phyloP scores from a whole-genome alignment of 768 basidiomycete species.

The Tricholoma flavovirens region DNA sequence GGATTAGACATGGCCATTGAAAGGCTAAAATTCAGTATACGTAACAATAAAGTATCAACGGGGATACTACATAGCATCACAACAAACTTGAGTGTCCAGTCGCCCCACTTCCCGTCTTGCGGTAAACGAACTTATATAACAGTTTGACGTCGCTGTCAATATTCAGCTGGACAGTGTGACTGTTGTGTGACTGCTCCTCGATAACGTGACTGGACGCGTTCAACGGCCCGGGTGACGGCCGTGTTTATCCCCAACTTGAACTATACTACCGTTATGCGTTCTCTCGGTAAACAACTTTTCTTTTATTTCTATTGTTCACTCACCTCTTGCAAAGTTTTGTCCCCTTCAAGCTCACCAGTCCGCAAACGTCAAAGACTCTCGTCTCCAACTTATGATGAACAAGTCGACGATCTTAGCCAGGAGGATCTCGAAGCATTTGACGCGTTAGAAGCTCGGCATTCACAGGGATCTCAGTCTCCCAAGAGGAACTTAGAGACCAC shows the following conservation, averaged over 20 bases:
- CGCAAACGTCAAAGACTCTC: conserved; percentile 59
- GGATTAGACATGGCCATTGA: not conserved
- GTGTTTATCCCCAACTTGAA: too few relatives aligned
- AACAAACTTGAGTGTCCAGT: not conserved
- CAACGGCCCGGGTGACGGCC: too few relatives aligned
- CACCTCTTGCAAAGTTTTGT: conserved; percentile 13
- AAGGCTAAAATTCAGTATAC: not conserved
- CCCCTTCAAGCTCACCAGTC: conserved; percentile 36
- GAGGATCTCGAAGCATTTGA: conserved; percentile 54
- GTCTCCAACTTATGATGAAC: conserved; percentile 59
- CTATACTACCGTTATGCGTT: conserved; percentile 3
- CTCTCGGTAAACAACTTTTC: not conserved
- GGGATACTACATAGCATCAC: too few relatives aligned
- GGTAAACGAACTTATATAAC: too few relatives aligned
- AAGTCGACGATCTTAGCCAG: conserved; percentile 44
- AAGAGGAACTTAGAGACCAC: conserved; percentile 1
- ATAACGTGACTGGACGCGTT: conserved; percentile 23
- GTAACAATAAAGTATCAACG: too few relatives aligned
- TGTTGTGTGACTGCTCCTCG: not conserved
- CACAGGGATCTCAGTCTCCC: conserved; percentile 25
- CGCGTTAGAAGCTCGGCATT: conserved; percentile 39
- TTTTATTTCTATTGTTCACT: not conserved
- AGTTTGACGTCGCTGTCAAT: not conserved
- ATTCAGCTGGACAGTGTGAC: not conserved
- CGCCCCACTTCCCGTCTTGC: too few relatives aligned